Evolutionary conservation across 345 rosid genomes (phyloP).

Genomic region (Passiflora organensis): DNA sequence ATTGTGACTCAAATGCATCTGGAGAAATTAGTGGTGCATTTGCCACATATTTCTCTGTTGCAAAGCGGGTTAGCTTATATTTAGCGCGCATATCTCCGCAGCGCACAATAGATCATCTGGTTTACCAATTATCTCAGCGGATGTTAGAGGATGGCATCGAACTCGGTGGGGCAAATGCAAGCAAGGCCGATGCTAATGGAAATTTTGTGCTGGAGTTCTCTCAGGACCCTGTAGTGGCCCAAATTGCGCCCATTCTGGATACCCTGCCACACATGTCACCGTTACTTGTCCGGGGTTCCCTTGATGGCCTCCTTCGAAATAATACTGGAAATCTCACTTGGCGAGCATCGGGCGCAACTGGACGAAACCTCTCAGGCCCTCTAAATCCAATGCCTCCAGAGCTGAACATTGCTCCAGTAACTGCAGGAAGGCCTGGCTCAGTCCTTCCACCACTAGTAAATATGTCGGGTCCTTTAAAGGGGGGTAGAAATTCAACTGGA

Average conservation of each 20-base stretch:
- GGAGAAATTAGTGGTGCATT: slow-evolving; percentile 99
- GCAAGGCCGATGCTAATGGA: slow-evolving; percentile 60
- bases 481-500: slow-evolving; percentile 94
- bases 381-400: slow-evolving; percentile 94
- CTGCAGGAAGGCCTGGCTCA: slow-evolving; percentile 89
- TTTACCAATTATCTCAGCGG: slow-evolving; percentile 86
- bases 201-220: slow-evolving; percentile 87
- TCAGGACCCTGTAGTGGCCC: slow-evolving; percentile 83
- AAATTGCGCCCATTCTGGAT: slow-evolving; percentile 63
- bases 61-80: slow-evolving; percentile 94
- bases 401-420: slow-evolving; percentile 66
- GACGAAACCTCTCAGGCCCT: slow-evolving; percentile 88
- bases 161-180: slow-evolving; percentile 50
- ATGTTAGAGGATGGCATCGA: slow-evolving; percentile 93
- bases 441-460: slow-evolving; percentile 82
- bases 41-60: slow-evolving; percentile 98
- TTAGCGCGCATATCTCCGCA: slow-evolving; percentile 96
- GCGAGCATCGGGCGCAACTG: slow-evolving; percentile 84
- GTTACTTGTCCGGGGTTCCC: slow-evolving; percentile 88
- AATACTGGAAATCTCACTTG: slow-evolving; percentile 92
- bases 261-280: slow-evolving; percentile 97
- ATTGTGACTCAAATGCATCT: slow-evolving; percentile 97
- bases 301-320: slow-evolving; percentile 90
- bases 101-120: slow-evolving; percentile 93
- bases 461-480: slow-evolving; percentile 96